Percentiles rank a stretch among this genome's conserved stretches.
These are phyloP conservation scores for Coelastrella sp. DNA, from an alignment of 139 green algal species.

Conservation along the genomic window DNA sequence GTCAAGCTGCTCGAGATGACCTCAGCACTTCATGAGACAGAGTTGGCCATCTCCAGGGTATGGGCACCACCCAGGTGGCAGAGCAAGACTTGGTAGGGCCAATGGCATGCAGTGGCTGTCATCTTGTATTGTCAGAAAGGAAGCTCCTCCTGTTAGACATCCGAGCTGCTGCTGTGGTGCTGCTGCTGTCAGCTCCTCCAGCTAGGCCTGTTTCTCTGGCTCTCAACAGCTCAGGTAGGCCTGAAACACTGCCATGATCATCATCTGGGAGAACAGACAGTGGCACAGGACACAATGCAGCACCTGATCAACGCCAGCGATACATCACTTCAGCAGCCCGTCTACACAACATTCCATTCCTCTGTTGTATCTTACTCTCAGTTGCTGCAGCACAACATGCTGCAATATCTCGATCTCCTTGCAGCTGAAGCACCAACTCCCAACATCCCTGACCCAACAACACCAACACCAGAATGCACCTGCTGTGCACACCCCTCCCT, in stretches of 20 bases:
- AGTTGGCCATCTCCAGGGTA: too few relatives aligned
- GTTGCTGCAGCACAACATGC: slow-evolving; percentile 13
- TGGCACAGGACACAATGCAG: background rate
- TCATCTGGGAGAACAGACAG: slow-evolving; percentile 3
- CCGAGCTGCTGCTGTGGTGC: slow-evolving; percentile 14
- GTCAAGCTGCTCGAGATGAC: too few relatives aligned
- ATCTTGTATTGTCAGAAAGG: slow-evolving; percentile 19
- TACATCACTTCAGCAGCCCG: too few relatives aligned
- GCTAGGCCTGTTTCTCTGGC: background rate
- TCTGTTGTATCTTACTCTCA: too few relatives aligned
- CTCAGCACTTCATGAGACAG: too few relatives aligned
- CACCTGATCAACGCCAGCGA: too few relatives aligned
- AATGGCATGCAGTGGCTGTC: background rate
- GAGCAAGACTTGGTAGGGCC: too few relatives aligned
- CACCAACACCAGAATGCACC: too few relatives aligned
- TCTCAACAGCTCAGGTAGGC: background rate
- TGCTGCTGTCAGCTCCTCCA: background rate
- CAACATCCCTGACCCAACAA: background rate
- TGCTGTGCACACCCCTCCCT: background rate
- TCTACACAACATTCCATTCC: too few relatives aligned
- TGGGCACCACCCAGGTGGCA: too few relatives aligned
- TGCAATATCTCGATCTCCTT: too few relatives aligned
- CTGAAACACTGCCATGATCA: background rate
- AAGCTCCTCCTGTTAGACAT: slow-evolving; percentile 18
- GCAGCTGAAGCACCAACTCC: background rate